phyloP scores from a whole-genome alignment of 768 basidiomycete species.

The Mycena vitilis region DNA sequence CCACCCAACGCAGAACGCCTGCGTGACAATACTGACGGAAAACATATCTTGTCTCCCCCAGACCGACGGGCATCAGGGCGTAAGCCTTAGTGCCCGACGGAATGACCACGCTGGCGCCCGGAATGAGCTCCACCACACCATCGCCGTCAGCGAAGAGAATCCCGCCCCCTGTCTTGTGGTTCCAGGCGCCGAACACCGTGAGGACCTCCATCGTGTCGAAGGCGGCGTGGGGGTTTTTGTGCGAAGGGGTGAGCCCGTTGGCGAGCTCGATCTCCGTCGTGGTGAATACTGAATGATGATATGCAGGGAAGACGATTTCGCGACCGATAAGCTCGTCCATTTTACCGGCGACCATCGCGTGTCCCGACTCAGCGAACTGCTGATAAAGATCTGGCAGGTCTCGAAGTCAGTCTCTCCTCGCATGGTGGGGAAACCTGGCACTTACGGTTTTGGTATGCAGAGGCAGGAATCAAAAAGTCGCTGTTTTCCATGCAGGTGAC shows the following conservation, averaged over 20 bases:
- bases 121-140: background rate
- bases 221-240: background rate
- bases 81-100: background rate
- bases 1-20: background rate
- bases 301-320: background rate
- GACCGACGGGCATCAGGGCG: background rate
- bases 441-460: background rate
- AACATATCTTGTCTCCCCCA: background rate
- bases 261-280: background rate
- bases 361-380: background rate
- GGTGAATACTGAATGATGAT: background rate
- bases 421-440: background rate
- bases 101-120: background rate
- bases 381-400: background rate
- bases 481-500: background rate
- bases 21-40: background rate
- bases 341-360: background rate
- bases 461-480: background rate
- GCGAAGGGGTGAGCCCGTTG: background rate
- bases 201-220: constrained; percentile 6
- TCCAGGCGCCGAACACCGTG: background rate
- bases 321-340: background rate
- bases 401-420: too few species aligned
- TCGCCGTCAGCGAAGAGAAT: background rate
- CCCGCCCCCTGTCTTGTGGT: background rate